A percentile compares a stretch with the other conserved stretches of the same genome.
Conservation (phyloP, 345 rosid genomes). For the Syzygium aqueum region DNA sequence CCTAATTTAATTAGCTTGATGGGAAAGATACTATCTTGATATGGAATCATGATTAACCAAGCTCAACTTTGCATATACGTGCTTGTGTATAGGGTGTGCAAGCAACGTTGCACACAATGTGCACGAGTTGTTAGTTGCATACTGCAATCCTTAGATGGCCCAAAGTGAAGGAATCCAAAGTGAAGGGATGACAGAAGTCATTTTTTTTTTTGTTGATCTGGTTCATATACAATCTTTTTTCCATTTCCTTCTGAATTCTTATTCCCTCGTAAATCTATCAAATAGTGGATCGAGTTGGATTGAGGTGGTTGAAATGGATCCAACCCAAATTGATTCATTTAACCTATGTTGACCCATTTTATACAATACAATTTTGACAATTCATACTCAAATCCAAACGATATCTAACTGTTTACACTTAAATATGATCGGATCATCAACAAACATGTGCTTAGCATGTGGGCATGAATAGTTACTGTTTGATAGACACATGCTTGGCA, state of each 20-base stretch:
- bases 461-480: too few relatives aligned
- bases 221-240: accelerated
- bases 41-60: too few relatives aligned
- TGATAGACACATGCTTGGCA: too few relatives aligned
- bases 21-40: too few relatives aligned
- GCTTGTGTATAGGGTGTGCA: too few relatives aligned
- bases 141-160: neutral
- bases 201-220: neutral
- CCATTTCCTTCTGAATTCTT: neutral
- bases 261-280: neutral
- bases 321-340: accelerated
- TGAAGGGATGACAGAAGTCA: neutral
- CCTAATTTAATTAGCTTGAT: too few relatives aligned
- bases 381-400: neutral
- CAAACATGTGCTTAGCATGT: too few relatives aligned
- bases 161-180: too few relatives aligned
- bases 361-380: neutral
- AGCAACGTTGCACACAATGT: too few relatives aligned
- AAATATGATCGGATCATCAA: too few relatives aligned
- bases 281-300: neutral
- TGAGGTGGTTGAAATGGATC: neutral
- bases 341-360: neutral
- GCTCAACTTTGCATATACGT: too few relatives aligned
- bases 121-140: accelerated
- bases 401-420: too few relatives aligned